A percentile compares a stretch with the other conserved stretches of the same genome.
These are phyloP conservation scores for Plantago major DNA, from an alignment of 257 asterid species.

Conservation along the genomic window DNA sequence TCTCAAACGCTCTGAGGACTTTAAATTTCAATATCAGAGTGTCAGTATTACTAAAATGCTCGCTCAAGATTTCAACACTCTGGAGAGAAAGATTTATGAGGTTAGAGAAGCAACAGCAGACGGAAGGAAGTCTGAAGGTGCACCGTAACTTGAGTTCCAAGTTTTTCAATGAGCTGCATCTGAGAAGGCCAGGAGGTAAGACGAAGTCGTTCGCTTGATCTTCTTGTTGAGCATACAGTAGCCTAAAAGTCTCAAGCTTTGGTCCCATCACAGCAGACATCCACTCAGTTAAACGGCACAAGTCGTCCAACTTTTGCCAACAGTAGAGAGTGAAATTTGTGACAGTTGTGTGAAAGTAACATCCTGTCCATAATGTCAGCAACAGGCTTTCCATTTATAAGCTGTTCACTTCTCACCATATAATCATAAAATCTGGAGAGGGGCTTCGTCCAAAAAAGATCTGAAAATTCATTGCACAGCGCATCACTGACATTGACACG, in stretches of 20 bases:
- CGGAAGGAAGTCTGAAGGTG: neutral
- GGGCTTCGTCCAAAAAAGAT: neutral
- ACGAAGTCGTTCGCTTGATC: neutral
- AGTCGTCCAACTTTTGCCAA: neutral
- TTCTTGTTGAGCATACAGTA: neutral
- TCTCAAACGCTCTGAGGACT: neutral
- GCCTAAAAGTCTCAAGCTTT: neutral
- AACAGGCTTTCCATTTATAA: neutral
- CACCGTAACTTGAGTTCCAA: neutral
- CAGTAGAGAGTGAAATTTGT: neutral
- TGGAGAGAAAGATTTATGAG: neutral
- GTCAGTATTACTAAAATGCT: neutral
- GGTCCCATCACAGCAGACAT: neutral
- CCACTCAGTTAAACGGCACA: neutral
- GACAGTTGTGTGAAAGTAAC: neutral
- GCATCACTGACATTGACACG: neutral
- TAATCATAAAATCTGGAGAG: too few species aligned
- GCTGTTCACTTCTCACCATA: too few species aligned
- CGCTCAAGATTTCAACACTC: neutral
- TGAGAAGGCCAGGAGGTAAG: neutral
- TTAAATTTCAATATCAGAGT: neutral
- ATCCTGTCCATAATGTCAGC: neutral
- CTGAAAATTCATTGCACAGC: neutral
- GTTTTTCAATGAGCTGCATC: neutral
- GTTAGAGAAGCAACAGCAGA: neutral